Evolutionary conservation across 2,329 filamentous ascomycete genomes (phyloP), one percentile per base, ranked within the genome.

Genomic region (Cytospora piceicola): DNA sequence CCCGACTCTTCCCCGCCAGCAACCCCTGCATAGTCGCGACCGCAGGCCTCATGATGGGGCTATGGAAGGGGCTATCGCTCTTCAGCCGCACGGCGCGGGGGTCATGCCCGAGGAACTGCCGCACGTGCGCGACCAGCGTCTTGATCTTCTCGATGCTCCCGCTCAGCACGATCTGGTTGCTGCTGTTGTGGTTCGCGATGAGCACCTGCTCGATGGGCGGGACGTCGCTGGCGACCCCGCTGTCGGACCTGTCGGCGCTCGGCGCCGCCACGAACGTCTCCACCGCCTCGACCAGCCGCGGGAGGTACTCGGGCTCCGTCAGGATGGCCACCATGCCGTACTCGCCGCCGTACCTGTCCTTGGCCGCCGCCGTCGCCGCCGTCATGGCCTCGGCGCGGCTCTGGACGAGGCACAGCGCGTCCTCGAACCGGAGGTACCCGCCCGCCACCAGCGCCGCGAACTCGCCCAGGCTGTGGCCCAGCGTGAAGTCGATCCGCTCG

Each of bases 251-350:
- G n/a, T 85, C 81, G 67, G 83, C 83, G 58, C 84, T 84, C 70
- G 91, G 86, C 56, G 36, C 54, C 20, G 88, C 90, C 20, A 96
- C 85, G 71, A 97, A 96, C 69, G 91, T 90, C 74, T 90, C 84
- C 67, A 97, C 92, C 2, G 90, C 88, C 64, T 83, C 82, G 65
- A 96, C 86, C 61, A 97, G 82, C 6, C 82, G 77, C 15, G 82
- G 78, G 66, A 97, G 84, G 74, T 93, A 91, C 69, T 89, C 85
- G 4, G 92, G 90, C 74, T 97, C 93, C 66, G 93, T 96, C 9
- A 98, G 90, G 14, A 97, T 81, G 5, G 94, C 94, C 29, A 97
- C 89, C 94, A 98, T 98, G 73, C 94, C 94, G 73, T 96, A 95
- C 71, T 93, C 91, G 69, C 91, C 91, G 64, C 91, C 91, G 69